These are phyloP conservation scores for Triangularia setosa DNA, from an alignment of 2,329 filamentous ascomycete species.

Conservation along the genomic window DNA sequence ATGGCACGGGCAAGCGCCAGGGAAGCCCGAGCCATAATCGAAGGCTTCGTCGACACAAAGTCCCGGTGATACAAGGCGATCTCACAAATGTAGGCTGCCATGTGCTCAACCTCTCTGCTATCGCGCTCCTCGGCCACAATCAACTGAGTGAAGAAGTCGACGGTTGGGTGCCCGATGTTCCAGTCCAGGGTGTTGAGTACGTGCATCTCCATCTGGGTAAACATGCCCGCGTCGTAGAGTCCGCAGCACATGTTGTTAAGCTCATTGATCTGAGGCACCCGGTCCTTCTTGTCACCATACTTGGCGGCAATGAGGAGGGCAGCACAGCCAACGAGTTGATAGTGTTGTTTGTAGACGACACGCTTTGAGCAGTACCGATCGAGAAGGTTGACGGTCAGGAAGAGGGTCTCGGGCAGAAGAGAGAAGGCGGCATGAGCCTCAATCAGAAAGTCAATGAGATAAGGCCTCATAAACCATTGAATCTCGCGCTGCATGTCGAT, in stretches of 20 bases:
- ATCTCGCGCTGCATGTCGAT: conserved; percentile 99
- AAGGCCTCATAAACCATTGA: conserved; percentile 99
- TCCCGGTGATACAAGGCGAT: conserved; percentile 95
- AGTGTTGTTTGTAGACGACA: conserved; percentile 98
- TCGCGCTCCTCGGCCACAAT: conserved; percentile 75
- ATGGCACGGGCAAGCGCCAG: conserved; percentile 84
- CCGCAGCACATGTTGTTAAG: conserved; percentile 99
- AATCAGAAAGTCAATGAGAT: conserved; percentile 95
- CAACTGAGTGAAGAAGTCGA: conserved; percentile 88
- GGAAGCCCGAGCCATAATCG: conserved; percentile 83
- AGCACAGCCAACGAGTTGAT: conserved; percentile 94
- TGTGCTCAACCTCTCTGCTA: conserved; percentile 86
- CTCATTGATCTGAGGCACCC: conserved; percentile 95
- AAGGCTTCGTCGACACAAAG: conserved; percentile 89
- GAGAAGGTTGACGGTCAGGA: conserved; percentile 92
- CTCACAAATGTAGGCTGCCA: conserved; percentile 91
- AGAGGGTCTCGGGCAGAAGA: conserved; percentile 88
- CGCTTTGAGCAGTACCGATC: conserved; percentile 97
- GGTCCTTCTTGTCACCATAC: conserved; percentile 97
- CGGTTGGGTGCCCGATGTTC: conserved; percentile 92
- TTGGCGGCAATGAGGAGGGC: conserved; percentile 95
- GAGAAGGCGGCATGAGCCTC: conserved; percentile 96
- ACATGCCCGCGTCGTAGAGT: conserved; percentile 98
- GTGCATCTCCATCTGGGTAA: conserved; percentile 99
- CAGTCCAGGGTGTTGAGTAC: conserved; percentile 96